Base-by-base conservation (phyloP, 768 basidiomycete genomes). In the Hortiboletus flavorubellus region DNA sequence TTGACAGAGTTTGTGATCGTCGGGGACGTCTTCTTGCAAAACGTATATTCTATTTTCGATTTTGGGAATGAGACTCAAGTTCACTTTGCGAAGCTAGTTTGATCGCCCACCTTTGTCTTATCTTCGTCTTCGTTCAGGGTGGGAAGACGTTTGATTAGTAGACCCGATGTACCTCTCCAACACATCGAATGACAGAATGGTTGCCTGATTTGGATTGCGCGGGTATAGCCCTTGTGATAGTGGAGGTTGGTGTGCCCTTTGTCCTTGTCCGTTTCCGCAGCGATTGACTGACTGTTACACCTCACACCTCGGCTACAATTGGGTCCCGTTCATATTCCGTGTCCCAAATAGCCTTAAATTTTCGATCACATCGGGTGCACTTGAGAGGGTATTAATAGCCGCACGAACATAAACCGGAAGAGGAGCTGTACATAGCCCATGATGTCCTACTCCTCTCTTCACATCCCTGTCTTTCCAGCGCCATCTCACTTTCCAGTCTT, bases 381-480 rank as follows among this genome's bases (percentile, higher is more conserved):
- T 61, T 26, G 38, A 16, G 18, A 33, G 12, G 21, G 42, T 30
- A 26, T 26, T 26, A 35, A 10, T n/a, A 23, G 30, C 33, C 12
- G 14, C 5, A 58, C 64, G 64, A 64, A 63, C 58, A 64, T 55
- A 63, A 65, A 59, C 61, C 58, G 57, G 61, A 55, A 56, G 49
- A 31, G 26, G 26, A 9, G 16, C 18, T 30, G 38, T 42, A 39
- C 55, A 46, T 46, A 34, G 46, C 51, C 61, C 21, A 21, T 21
- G 21, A 70, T 69, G 69, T 71, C 71, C 46, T 71, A 72, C 55
- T 59, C 65, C 47, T 56, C 69, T n/a, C 52, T 72, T 50, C 59
- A 58, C 34, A 46, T 61, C 29, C 56, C 68, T 39, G 46, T 54
- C 23, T 58, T 65, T 39, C 52, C 60, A 23, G 33, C 59, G 44